phyloP scores from a whole-genome alignment of 2,329 filamentous ascomycete species.

The Fusarium hostae region DNA sequence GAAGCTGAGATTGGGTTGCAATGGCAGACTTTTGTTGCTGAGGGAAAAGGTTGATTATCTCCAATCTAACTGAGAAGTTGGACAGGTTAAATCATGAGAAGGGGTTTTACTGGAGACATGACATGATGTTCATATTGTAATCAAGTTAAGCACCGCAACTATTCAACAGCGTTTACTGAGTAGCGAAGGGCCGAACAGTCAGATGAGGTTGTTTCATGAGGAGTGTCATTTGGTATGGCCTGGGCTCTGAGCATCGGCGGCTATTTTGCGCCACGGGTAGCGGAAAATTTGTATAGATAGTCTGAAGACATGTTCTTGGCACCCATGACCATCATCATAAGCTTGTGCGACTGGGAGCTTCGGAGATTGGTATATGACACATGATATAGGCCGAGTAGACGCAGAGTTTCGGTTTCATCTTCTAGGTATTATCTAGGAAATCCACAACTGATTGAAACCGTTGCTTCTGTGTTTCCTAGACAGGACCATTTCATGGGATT shows the following conservation, averaged over 20 bases:
- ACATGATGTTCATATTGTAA: neutral
- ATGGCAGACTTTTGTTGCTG: constrained; percentile 16
- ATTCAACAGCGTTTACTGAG: neutral
- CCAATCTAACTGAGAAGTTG: constrained; percentile 7
- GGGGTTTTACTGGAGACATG: constrained; percentile 3
- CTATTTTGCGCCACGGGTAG: constrained; percentile 26
- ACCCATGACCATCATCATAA: constrained; percentile 5
- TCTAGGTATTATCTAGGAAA: neutral
- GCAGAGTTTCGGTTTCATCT: neutral
- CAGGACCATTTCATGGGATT: neutral
- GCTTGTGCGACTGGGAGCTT: constrained; percentile 6
- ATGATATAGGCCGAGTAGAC: neutral
- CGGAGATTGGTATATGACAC: neutral
- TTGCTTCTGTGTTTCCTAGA: neutral
- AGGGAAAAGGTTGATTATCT: constrained; percentile 13
- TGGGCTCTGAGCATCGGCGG: constrained; percentile 13
- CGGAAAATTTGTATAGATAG: constrained; percentile 14
- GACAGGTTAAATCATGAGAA: constrained; percentile 8
- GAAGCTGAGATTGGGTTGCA: constrained; percentile 32
- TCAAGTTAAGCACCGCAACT: neutral
- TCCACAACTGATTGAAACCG: neutral
- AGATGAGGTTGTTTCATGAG: constrained; percentile 4
- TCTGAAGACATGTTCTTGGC: constrained; percentile 6
- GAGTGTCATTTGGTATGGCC: constrained; percentile 18
- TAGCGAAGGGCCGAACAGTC: neutral